phyloP scores from a whole-genome alignment of 164 flowering plant genomes.

The Kalanchoe fedtschenkoi region DNA sequence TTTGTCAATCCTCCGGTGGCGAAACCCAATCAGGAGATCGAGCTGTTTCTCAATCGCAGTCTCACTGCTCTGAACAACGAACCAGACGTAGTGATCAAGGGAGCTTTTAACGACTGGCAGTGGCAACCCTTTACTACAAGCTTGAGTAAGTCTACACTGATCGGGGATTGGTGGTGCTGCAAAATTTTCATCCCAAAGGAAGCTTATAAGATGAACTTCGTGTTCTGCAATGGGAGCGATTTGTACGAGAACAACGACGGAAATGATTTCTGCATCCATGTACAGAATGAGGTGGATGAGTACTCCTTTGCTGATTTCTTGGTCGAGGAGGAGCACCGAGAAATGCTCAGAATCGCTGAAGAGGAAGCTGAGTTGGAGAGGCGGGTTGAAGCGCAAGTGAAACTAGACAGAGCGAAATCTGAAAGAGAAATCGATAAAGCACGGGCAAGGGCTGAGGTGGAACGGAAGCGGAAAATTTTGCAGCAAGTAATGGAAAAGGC shows the following conservation, averaged over 20 bases:
- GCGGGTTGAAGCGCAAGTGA: conserved; percentile 57
- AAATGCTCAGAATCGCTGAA: conserved; percentile 58
- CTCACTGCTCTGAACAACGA: conserved; percentile 55
- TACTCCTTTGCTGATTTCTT: conserved; percentile 80
- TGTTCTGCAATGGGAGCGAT: conserved; percentile 69
- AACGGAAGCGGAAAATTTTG: conserved; percentile 30
- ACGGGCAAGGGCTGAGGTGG: conserved; percentile 60
- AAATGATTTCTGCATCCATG: conserved; percentile 56
- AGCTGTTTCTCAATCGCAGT: conserved; percentile 66
- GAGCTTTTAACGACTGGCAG: conserved; percentile 93
- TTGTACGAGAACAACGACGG: conserved; percentile 75
- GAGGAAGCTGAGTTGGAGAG: conserved; percentile 80
- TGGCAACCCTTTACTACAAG: conserved; percentile 70
- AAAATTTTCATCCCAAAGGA: conserved; percentile 64
- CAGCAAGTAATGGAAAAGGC: conserved; percentile 38
- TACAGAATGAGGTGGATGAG: conserved; percentile 68
- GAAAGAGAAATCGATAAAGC: conserved; percentile 66
- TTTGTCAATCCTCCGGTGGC: conserved; percentile 62
- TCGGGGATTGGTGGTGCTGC: conserved; percentile 98
- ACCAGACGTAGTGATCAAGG: conserved; percentile 66
- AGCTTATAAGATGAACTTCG: conserved; percentile 84
- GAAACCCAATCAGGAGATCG: conserved; percentile 61
- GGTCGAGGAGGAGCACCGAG: conserved; percentile 83
- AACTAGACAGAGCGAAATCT: conserved; percentile 64
- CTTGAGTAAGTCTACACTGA: conserved; percentile 52